Conservation (phyloP, 1,284 basidiomycete species). For the Leccinum insolens region DNA sequence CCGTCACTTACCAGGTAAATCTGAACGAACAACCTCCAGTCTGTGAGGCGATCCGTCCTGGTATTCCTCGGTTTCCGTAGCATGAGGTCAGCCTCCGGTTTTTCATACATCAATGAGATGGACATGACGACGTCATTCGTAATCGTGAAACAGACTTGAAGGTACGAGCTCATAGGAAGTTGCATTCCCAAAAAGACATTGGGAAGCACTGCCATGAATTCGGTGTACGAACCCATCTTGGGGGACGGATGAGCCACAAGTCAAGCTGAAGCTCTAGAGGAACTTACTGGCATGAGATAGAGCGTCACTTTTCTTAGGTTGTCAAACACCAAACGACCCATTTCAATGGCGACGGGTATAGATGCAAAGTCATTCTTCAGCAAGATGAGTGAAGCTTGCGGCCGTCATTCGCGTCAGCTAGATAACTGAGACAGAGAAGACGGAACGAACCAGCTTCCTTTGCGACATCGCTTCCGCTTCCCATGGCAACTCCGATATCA, state of each 20-base stretch:
- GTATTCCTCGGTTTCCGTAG: slow-evolving; percentile 66
- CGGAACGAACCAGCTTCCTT: slow-evolving; percentile 51
- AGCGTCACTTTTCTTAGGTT: slow-evolving; percentile 54
- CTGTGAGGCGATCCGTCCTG: slow-evolving; percentile 54
- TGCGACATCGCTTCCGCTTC: slow-evolving; percentile 83
- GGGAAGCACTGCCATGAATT: slow-evolving; percentile 38
- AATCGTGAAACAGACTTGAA: slow-evolving; percentile 44
- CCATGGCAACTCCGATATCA: slow-evolving; percentile 88
- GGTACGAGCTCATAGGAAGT: slow-evolving; percentile 42
- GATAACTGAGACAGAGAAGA: background rate
- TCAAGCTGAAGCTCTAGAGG: background rate
- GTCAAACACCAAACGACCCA: slow-evolving; percentile 61
- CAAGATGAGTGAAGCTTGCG: slow-evolving; percentile 31
- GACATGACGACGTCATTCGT: slow-evolving; percentile 41
- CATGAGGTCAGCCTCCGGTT: slow-evolving; percentile 48
- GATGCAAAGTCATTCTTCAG: slow-evolving; percentile 41
- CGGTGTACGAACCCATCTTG: slow-evolving; percentile 27
- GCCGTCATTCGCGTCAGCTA: background rate
- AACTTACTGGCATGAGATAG: slow-evolving; percentile 41
- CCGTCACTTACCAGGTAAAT: slow-evolving; percentile 27
- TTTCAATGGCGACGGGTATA: slow-evolving; percentile 41
- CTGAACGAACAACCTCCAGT: slow-evolving; percentile 38
- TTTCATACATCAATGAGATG: slow-evolving; percentile 41
- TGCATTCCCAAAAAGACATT: slow-evolving; percentile 45
- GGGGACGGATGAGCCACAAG: background rate